Conservation (phyloP, 371 early-diverging fungal species). For the Circinella minor region DNA sequence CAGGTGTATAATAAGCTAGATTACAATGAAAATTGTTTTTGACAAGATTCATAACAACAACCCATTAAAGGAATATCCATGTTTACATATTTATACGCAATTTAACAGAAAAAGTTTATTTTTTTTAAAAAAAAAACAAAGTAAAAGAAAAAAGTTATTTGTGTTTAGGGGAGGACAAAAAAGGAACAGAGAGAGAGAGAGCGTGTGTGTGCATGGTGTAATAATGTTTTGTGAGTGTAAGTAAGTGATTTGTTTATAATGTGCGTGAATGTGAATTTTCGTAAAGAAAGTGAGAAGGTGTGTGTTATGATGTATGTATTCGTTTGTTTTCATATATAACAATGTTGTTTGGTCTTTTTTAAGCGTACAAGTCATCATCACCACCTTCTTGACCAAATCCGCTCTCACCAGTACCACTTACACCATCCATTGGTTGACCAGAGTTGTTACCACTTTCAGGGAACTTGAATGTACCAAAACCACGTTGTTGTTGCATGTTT, state of each 20-base stretch:
- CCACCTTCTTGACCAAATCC: slow-evolving; percentile 54
- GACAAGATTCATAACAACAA: slow-evolving; percentile 12
- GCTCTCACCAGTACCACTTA: slow-evolving; percentile 35
- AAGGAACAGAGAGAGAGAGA: too few species aligned
- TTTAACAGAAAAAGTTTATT: neutral
- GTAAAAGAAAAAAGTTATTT: neutral
- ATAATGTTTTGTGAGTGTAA: neutral
- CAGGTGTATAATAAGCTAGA: neutral
- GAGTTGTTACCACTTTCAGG: slow-evolving; percentile 66
- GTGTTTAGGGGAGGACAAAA: neutral
- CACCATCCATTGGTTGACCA: slow-evolving; percentile 41
- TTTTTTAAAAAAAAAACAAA: slow-evolving; percentile 5
- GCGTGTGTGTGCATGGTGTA: neutral
- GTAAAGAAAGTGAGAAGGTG: neutral
- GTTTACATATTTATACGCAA: slow-evolving; percentile 1
- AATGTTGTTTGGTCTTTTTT: slow-evolving; percentile 22
- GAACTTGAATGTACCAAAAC: slow-evolving; percentile 94
- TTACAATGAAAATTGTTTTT: slow-evolving; percentile 3
- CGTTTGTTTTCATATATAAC: slow-evolving; percentile 6
- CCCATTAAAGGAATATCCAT: neutral
- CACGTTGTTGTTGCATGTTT: slow-evolving; percentile 93
- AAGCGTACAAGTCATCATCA: slow-evolving; percentile 64
- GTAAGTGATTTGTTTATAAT: too few species aligned
- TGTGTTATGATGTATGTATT: neutral
- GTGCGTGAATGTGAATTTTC: neutral